phyloP scores from a whole-genome alignment of 1,284 basidiomycete genomes.

The Leccinum subrobustum region DNA sequence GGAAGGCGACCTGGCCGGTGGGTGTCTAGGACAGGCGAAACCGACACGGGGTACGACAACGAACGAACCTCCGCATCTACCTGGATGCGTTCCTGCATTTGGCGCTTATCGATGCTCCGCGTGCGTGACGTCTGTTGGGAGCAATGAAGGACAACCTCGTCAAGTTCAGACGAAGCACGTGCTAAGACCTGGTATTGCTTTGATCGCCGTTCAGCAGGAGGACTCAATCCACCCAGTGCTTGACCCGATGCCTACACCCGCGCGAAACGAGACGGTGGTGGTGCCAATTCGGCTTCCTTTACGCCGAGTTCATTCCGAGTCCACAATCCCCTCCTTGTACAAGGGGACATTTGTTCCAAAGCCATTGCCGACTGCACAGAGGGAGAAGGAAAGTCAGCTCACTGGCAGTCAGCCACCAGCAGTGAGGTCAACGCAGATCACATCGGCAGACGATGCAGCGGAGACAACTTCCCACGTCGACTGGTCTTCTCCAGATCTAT shows the following conservation, averaged over 20 bases:
- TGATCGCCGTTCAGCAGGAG: not conserved
- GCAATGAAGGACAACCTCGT: not conserved
- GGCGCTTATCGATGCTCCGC: not conserved
- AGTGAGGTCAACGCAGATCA: not conserved
- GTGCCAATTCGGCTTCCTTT: not conserved
- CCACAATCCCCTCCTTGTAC: not conserved
- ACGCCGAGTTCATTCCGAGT: not conserved
- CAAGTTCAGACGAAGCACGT: not conserved
- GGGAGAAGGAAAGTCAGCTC: not conserved
- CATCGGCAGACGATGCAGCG: not conserved
- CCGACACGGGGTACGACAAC: not conserved
- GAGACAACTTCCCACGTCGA: not conserved
- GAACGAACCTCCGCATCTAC: not conserved
- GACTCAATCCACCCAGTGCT: not conserved
- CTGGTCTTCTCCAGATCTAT: conserved; percentile 1
- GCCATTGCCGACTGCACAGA: not conserved
- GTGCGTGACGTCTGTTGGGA: not conserved
- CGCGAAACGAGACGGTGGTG: not conserved
- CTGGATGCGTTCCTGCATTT: not conserved
- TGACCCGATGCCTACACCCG: not conserved
- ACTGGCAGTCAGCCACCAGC: too few species aligned
- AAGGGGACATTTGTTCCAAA: not conserved
- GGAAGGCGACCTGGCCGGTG: not conserved
- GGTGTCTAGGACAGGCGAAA: not conserved
- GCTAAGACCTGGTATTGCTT: not conserved